A percentile compares a stretch with the other conserved stretches of the same genome.
These are phyloP conservation scores for Henckelia pumila DNA, from an alignment of 257 asterid species.

Conservation along the genomic window DNA sequence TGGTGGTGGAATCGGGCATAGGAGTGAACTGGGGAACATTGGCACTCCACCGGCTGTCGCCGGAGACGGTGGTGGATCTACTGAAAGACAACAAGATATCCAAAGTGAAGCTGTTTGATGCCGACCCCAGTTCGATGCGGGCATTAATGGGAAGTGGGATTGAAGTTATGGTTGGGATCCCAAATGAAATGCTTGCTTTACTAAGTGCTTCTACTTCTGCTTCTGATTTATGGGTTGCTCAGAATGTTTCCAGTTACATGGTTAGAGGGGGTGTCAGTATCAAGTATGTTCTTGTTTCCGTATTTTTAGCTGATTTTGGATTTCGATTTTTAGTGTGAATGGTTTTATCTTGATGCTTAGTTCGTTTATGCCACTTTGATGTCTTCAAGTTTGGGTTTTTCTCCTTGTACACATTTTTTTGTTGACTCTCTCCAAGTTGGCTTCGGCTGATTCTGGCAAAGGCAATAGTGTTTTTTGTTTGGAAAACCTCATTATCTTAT, in stretches of 20 bases:
- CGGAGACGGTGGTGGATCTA: constrained; percentile 78
- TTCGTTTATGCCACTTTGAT: constrained; percentile 2
- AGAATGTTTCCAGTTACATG: constrained; percentile 73
- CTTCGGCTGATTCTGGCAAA: constrained; percentile 7
- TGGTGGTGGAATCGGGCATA: constrained; percentile 62
- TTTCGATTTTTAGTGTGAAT: constrained; percentile 8
- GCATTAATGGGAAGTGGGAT: constrained; percentile 80
- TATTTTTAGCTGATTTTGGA: background rate
- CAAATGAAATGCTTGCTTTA: constrained; percentile 66
- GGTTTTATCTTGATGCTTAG: constrained; percentile 16
- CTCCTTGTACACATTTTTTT: constrained; percentile 18
- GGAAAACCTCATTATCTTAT: constrained; percentile 8
- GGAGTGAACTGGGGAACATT: constrained; percentile 95
- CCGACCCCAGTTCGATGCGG: constrained; percentile 57
- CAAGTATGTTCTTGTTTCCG: constrained; percentile 43
- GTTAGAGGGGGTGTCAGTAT: constrained; percentile 72
- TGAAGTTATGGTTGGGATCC: constrained; percentile 90
- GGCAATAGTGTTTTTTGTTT: background rate
- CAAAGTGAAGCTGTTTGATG: constrained; percentile 86
- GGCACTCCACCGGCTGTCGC: constrained; percentile 63
- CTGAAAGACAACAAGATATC: constrained; percentile 58
- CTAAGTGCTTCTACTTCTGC: constrained; percentile 57
- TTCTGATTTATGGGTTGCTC: constrained; percentile 76
- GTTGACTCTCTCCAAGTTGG: constrained; percentile 1
- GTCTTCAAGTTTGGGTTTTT: constrained; percentile 5